These are phyloP conservation scores for Vitis hybrid DNA, from an alignment of 177 flowering plant species.

Conservation along the genomic window DNA sequence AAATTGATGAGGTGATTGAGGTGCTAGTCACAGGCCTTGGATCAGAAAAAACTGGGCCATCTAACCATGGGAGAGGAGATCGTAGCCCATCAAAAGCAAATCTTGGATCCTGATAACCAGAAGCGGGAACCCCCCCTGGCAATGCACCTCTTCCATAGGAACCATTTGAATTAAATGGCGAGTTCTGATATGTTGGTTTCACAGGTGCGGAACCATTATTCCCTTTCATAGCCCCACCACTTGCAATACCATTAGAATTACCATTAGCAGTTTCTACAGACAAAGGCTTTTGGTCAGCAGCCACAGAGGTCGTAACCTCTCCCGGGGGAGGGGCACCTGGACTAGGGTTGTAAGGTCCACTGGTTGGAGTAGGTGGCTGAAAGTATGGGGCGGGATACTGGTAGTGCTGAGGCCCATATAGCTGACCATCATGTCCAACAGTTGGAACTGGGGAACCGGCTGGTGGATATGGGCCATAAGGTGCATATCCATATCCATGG, in stretches of 20 bases:
- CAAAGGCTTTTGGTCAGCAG: constrained; percentile 39
- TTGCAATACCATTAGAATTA: constrained; percentile 26
- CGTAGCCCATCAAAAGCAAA: constrained; percentile 35
- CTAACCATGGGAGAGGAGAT: constrained; percentile 42
- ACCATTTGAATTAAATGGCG: constrained; percentile 25
- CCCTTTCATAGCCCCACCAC: constrained; percentile 38
- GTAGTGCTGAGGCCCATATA: constrained; percentile 54
- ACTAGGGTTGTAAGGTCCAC: constrained; percentile 29
- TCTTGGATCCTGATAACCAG: constrained; percentile 49
- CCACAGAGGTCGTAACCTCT: constrained; percentile 28
- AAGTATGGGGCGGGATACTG: constrained; percentile 55
- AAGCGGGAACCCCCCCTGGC: constrained; percentile 31
- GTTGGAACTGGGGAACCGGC: constrained; percentile 51
- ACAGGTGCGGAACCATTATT: constrained; percentile 31
- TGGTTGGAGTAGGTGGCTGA: constrained; percentile 37
- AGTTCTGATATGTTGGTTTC: constrained; percentile 29
- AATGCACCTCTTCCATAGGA: constrained; percentile 33
- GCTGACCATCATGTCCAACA: constrained; percentile 52
- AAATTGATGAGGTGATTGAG: constrained; percentile 3
- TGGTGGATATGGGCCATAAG: constrained; percentile 56
- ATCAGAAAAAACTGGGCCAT: constrained; percentile 38
- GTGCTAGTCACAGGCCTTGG: constrained; percentile 11
- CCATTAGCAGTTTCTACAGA: constrained; percentile 37
- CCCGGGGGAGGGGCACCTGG: constrained; percentile 25
- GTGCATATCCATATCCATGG: constrained; percentile 51